These are phyloP conservation scores for Malassezia dermatis DNA, from an alignment of 1,284 basidiomycete species.

Conservation along the genomic window DNA sequence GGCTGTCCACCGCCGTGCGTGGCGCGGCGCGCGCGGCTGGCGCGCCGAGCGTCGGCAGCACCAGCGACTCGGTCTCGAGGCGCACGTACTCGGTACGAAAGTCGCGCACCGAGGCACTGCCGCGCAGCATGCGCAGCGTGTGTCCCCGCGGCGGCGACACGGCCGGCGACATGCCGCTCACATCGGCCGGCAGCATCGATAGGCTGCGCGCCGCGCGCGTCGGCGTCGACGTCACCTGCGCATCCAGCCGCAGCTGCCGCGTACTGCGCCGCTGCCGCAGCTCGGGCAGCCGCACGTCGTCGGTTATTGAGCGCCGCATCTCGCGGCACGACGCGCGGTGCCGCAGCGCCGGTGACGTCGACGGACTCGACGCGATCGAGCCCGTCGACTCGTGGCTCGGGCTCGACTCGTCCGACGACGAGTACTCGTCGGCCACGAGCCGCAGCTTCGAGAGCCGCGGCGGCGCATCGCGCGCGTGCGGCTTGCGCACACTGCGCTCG, in stretches of 20 bases:
- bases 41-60: constrained; percentile 10
- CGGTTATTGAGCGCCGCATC: background rate
- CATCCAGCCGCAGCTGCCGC: constrained; percentile 19
- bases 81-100: constrained; percentile 11
- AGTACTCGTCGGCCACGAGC: background rate
- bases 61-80: background rate
- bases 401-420: background rate
- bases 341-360: constrained; percentile 5
- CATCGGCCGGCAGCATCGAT: background rate
- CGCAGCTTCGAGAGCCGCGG: background rate
- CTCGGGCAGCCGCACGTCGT: background rate
- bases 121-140: constrained; percentile 5
- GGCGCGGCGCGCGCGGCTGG: background rate
- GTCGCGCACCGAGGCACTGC: constrained; percentile 18
- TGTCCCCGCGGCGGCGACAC: background rate
- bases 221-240: constrained; percentile 19
- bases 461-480: background rate
- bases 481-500: constrained; percentile 38
- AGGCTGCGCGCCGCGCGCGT: constrained; percentile 10
- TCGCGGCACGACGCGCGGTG: background rate
- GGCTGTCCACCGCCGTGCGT: constrained; percentile 19
- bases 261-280: constrained; percentile 16
- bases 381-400: background rate
- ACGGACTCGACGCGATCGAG: background rate
- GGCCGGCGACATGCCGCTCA: background rate